A percentile compares a stretch with the other conserved stretches of the same genome.
Conservation (phyloP, 164 flowering plant species). For the Hamamelis virginiana region DNA sequence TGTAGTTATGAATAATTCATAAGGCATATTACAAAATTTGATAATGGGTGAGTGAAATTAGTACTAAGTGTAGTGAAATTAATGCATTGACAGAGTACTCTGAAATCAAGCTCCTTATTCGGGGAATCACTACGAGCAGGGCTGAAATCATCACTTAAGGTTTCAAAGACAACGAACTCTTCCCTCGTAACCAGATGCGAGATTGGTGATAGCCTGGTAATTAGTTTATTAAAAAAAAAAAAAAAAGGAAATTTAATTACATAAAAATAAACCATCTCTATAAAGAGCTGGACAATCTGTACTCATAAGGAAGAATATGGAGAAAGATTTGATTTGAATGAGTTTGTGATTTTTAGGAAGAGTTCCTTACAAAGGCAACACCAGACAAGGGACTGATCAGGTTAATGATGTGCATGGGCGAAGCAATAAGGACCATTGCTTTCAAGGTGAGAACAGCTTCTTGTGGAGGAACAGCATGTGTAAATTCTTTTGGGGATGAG, state of each 20-base stretch:
- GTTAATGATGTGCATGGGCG: conserved; percentile 90
- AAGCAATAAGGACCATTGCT: conserved; percentile 88
- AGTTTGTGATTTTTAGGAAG: conserved; percentile 60
- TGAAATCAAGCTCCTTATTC: conserved; percentile 69
- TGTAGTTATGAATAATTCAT: background rate
- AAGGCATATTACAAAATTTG: too few relatives aligned
- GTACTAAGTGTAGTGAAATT: background rate
- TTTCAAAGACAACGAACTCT: conserved; percentile 42
- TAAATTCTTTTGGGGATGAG: conserved; percentile 94
- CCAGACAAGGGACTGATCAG: conserved; percentile 86
- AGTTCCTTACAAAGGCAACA: conserved; percentile 80
- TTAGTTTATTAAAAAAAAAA: conserved; percentile 3
- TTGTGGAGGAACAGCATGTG: conserved; percentile 95
- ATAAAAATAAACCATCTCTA: too few relatives aligned
- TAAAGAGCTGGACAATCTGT: too few relatives aligned
- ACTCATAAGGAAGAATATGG: too few relatives aligned
- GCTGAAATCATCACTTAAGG: conserved; percentile 52
- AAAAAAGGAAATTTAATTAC: too few relatives aligned
- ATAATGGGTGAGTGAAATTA: background rate
- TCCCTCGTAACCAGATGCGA: conserved; percentile 62
- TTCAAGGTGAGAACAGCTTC: conserved; percentile 97
- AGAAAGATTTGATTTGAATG: background rate
- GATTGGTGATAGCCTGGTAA: conserved; percentile 90
- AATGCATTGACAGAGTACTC: conserved; percentile 47
- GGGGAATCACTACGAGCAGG: conserved; percentile 62